Evolutionary conservation across 305 asterid species (phyloP).

Genomic region (Rubia peregrina): DNA sequence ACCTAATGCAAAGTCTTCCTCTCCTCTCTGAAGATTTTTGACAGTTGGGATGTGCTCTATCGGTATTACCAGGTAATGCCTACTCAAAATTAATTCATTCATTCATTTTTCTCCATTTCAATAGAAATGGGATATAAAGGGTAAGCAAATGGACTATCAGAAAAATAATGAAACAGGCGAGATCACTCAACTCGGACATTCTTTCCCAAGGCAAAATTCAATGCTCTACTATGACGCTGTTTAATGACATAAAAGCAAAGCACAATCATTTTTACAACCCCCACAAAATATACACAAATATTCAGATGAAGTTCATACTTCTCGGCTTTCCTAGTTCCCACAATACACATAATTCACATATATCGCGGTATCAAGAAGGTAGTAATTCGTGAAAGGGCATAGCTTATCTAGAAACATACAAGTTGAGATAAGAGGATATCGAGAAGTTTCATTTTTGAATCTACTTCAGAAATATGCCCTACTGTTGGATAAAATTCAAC

Average conservation of each 20-base stretch:
- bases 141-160: neutral
- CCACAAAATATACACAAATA: neutral
- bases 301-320: neutral
- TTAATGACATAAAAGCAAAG: neutral
- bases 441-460: neutral
- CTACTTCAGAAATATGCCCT: neutral
- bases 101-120: neutral
- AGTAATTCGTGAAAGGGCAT: neutral
- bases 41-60: slow-evolving; percentile 68
- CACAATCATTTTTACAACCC: neutral
- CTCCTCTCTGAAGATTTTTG: slow-evolving; percentile 40
- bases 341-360: neutral
- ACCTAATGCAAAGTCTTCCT: slow-evolving; percentile 59
- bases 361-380: neutral
- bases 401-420: neutral
- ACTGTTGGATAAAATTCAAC: neutral
- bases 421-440: neutral
- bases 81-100: slow-evolving; percentile 14
- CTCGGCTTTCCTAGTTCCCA: neutral
- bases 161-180: neutral
- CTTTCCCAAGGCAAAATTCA: neutral
- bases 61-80: slow-evolving; percentile 89
- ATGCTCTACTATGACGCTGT: neutral
- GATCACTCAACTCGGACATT: neutral
- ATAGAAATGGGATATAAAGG: slow-evolving; percentile 1